A percentile compares a stretch with the other conserved stretches of the same genome.
Evolutionary conservation across 2,329 filamentous ascomycete genomes (phyloP).

Genomic region (Mycosphaerelloides madeirae): DNA sequence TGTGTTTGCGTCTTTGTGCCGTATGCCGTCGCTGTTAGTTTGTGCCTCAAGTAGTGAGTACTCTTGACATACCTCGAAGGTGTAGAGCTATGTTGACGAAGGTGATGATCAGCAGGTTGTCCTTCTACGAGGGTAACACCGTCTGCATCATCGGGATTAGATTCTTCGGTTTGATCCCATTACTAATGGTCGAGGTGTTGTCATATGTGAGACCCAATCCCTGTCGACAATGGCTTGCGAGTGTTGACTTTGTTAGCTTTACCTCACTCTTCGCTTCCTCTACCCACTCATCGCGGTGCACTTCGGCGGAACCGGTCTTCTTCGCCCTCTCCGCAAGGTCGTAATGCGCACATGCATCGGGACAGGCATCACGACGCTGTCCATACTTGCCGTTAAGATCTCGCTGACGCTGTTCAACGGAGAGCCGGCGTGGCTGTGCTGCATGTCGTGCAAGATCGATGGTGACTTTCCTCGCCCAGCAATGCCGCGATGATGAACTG

Average conservation of each 20-base stretch:
- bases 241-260: constrained; percentile 8
- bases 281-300: constrained; percentile 17
- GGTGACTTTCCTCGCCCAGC: too few species aligned
- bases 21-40: constrained; percentile 9
- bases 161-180: constrained; percentile 16
- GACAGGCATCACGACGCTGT: constrained; percentile 16
- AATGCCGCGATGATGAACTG: too few species aligned
- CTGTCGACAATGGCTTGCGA: background rate
- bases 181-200: constrained; percentile 16
- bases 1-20: constrained; percentile 14
- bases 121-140: constrained; percentile 10
- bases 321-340: constrained; percentile 13
- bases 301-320: constrained; percentile 13
- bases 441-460: constrained; percentile 21
- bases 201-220: constrained; percentile 7
- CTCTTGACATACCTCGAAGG: background rate
- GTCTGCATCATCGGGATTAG: constrained; percentile 17
- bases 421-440: constrained; percentile 20
- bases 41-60: constrained; percentile 17
- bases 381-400: constrained; percentile 17
- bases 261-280: constrained; percentile 19
- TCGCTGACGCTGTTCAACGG: constrained; percentile 20
- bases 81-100: background rate
- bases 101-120: constrained; percentile 10
- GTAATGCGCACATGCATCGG: constrained; percentile 15